A percentile compares a stretch with the other conserved stretches of the same genome.
phyloP scores from a whole-genome alignment of 768 basidiomycete genomes.

The Boletus coccyginus region DNA sequence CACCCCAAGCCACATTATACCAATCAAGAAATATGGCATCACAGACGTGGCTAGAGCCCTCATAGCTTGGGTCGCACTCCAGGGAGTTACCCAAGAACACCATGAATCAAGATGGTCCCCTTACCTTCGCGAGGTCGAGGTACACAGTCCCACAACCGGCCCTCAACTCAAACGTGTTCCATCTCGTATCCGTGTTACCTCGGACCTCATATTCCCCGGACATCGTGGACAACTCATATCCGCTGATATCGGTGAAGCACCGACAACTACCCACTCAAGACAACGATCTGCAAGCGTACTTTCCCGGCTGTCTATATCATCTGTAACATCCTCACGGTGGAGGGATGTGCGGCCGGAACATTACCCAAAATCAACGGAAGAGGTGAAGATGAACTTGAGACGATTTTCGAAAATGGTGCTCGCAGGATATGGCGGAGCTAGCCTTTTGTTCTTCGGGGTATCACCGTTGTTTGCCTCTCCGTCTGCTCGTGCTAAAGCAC shows the following conservation, averaged over 20 bases:
- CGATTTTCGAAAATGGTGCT: conserved; percentile 80
- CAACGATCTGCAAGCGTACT: conserved; percentile 29
- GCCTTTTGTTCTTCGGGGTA: conserved; percentile 78
- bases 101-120: conserved; percentile 71
- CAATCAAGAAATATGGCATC: conserved; percentile 59
- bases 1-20: conserved; percentile 48
- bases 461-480: conserved; percentile 33
- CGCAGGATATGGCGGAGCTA: conserved; percentile 82
- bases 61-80: conserved; percentile 77
- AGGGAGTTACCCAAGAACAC: conserved; percentile 79
- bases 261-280: conserved; percentile 29
- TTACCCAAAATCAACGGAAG: conserved; percentile 36
- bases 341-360: conserved; percentile 24
- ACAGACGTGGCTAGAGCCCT: conserved; percentile 67
- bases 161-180: conserved; percentile 30
- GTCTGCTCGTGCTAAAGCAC: conserved; percentile 19
- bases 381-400: conserved; percentile 68
- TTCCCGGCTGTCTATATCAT: conserved; percentile 25
- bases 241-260: conserved; percentile 74
- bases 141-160: conserved; percentile 44
- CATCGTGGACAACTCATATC: conserved; percentile 70
- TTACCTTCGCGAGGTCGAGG: conserved; percentile 62
- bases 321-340: conserved; percentile 25
- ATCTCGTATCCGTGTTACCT: conserved; percentile 71
- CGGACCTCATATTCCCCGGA: conserved; percentile 67